These are phyloP conservation scores for Sporormia fimetaria DNA, from an alignment of 495 filamentous ascomycete genomes.

Conservation along the genomic window DNA sequence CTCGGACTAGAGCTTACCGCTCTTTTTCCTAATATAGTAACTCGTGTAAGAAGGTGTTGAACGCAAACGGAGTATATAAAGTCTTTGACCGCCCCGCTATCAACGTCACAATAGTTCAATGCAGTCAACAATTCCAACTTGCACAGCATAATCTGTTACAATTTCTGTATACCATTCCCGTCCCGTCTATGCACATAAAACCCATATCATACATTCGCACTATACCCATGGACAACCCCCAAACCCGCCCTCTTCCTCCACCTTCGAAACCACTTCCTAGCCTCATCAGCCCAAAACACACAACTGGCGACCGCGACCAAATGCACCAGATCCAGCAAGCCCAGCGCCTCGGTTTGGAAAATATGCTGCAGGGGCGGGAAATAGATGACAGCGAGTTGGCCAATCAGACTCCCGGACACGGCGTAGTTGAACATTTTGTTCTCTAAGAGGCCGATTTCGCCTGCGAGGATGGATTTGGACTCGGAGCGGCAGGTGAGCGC, in stretches of 20 bases:
- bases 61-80: too few species aligned
- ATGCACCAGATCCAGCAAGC: conserved; percentile 56
- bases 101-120: too few species aligned
- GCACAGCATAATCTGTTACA: too few species aligned
- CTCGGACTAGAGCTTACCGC: too few species aligned
- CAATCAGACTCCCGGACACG: conserved; percentile 68
- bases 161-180: too few species aligned
- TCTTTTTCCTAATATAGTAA: too few species aligned
- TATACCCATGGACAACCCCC: conserved; percentile 34
- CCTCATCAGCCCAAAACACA: conserved; percentile 93
- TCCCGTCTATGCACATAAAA: too few species aligned
- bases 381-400: conserved; percentile 85
- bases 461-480: conserved; percentile 72
- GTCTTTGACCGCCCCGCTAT: too few species aligned
- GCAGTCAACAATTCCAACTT: too few species aligned
- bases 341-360: conserved; percentile 87
- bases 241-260: conserved; percentile 26
- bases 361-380: conserved; percentile 84
- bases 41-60: too few species aligned
- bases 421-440: conserved; percentile 97
- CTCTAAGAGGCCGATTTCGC: conserved; percentile 67
- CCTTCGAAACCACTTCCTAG: conserved; percentile 53
- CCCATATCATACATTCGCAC: conserved; percentile 35
- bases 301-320: conserved; percentile 65
- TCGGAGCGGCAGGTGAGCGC: conserved; percentile 88